A percentile compares a stretch with the other conserved stretches of the same genome.
phyloP scores from a whole-genome alignment of 1,139 yeast genomes.

The Oligophagozyma castellii region DNA sequence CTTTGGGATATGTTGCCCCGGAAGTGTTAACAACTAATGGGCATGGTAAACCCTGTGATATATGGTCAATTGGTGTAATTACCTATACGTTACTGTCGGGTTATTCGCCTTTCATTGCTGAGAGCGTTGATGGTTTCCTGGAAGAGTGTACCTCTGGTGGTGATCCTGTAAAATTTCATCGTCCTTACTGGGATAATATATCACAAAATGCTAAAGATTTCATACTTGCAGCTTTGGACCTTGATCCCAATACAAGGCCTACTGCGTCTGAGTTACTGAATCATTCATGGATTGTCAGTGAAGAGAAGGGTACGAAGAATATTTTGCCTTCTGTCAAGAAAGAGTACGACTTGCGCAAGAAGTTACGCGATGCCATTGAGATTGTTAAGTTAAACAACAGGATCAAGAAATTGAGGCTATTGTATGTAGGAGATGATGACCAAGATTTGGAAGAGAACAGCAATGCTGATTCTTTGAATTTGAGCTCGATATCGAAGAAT shows the following conservation, averaged over 20 bases:
- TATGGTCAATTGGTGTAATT: conserved; percentile 88
- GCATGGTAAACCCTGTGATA: conserved; percentile 85
- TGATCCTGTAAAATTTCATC: conserved; percentile 60
- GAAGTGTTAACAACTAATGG: conserved; percentile 68
- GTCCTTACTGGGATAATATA: conserved; percentile 74
- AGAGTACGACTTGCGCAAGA: conserved; percentile 74
- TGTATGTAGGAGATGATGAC: conserved; percentile 35
- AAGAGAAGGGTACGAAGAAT: conserved; percentile 39
- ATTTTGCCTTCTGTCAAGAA: conserved; percentile 58
- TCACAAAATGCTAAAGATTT: conserved; percentile 65
- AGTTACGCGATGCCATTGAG: conserved; percentile 77
- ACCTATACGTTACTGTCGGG: conserved; percentile 86
- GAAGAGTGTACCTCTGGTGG: conserved; percentile 61
- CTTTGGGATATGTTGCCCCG: conserved; percentile 91
- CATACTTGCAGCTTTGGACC: conserved; percentile 49
- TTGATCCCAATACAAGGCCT: conserved; percentile 52
- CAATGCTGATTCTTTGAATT: conserved; percentile 3
- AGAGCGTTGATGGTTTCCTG: conserved; percentile 66
- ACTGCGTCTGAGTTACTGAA: conserved; percentile 48
- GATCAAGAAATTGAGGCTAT: conserved; percentile 47
- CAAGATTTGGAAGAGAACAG: conserved; percentile 13
- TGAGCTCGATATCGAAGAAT: conserved; percentile 8
- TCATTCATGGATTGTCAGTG: conserved; percentile 57
- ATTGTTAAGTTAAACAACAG: conserved; percentile 64
- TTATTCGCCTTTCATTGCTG: conserved; percentile 82